Conservation (phyloP, 2,329 filamentous ascomycete species). For the Paraphoma sp. region DNA sequence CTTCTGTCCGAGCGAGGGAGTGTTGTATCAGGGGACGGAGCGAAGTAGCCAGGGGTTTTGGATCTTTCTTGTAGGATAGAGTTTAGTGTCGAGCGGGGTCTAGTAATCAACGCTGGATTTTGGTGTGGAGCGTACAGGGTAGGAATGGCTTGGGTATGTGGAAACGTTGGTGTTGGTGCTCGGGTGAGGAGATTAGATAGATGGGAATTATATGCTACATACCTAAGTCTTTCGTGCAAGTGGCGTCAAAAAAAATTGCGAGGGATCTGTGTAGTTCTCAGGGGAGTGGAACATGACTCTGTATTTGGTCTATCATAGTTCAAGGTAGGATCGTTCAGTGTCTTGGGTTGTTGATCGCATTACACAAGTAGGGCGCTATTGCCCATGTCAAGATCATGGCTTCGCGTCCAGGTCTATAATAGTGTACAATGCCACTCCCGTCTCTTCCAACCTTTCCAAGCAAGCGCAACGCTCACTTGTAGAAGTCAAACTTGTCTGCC, state of each 20-base stretch:
- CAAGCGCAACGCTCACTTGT: slow-evolving; percentile 38
- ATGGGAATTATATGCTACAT: slow-evolving; percentile 1
- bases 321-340: background rate
- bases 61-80: slow-evolving; percentile 8
- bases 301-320: background rate
- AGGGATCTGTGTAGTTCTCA: too few species aligned
- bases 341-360: background rate
- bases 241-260: too few species aligned
- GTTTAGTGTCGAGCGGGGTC: background rate
- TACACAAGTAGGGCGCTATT: background rate
- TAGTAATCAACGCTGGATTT: background rate
- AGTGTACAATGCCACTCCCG: slow-evolving; percentile 26
- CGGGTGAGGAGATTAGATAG: background rate
- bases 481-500: slow-evolving; percentile 78
- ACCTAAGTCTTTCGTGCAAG: background rate
- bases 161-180: background rate
- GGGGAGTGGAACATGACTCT: too few species aligned
- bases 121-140: background rate
- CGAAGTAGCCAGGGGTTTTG: too few species aligned
- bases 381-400: background rate
- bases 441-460: background rate
- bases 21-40: too few species aligned
- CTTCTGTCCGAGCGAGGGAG: background rate
- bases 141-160: background rate
- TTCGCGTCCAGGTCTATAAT: slow-evolving; percentile 18